Conservation (phyloP, 768 basidiomycete genomes). For the Russula lepida region DNA sequence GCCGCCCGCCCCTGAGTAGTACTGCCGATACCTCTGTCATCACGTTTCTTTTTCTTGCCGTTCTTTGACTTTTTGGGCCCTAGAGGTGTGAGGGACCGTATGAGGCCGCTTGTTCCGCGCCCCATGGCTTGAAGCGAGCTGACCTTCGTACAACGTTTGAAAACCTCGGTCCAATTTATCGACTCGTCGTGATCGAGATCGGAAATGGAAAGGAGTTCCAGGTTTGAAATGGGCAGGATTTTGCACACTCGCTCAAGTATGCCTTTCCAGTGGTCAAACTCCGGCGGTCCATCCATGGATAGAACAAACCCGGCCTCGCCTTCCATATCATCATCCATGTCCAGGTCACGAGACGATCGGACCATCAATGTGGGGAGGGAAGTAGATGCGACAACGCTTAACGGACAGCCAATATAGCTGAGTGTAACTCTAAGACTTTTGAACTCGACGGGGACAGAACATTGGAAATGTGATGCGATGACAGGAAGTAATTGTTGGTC, state of each 20-base stretch:
- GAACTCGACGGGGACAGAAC: neutral
- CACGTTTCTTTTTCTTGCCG: neutral
- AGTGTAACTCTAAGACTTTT: neutral
- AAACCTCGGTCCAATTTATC: neutral
- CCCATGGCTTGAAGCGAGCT: neutral
- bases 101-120: neutral
- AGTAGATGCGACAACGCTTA: neutral
- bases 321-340: neutral
- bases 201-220: constrained; percentile 4
- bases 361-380: neutral
- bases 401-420: neutral
- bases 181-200: neutral
- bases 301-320: neutral
- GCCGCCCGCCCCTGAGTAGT: neutral
- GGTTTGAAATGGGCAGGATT: neutral
- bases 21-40: neutral
- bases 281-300: neutral
- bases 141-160: neutral
- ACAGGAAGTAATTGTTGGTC: neutral
- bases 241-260: neutral
- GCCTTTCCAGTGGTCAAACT: neutral
- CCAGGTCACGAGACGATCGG: neutral
- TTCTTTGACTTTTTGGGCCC: neutral
- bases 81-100: neutral
- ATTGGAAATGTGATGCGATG: neutral